Percentiles rank a stretch among this genome's conserved stretches.
These are phyloP conservation scores for Aureobasidium musti DNA, from an alignment of 2,329 filamentous ascomycete genomes.

Conservation along the genomic window DNA sequence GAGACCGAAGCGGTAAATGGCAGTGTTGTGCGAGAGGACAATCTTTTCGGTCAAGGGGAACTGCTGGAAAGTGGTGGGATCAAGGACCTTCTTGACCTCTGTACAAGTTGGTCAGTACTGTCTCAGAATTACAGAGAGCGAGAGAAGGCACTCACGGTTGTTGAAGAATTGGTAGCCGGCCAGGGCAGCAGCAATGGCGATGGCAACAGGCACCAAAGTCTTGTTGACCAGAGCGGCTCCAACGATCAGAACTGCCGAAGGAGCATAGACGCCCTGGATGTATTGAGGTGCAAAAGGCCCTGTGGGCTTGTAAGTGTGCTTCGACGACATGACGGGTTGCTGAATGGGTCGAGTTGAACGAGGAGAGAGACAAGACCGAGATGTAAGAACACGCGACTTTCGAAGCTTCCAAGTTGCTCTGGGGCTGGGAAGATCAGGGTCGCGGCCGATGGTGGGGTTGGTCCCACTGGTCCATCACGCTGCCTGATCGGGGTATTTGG, in stretches of 20 bases:
- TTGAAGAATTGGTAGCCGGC: constrained; percentile 71
- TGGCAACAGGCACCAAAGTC: constrained; percentile 73
- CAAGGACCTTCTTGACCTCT: constrained; percentile 81
- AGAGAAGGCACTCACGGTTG: constrained; percentile 59
- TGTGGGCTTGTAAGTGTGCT: constrained; percentile 35
- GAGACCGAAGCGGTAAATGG: constrained; percentile 96
- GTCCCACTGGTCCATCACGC: neutral
- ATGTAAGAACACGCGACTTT: constrained; percentile 37
- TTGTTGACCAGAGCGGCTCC: constrained; percentile 76
- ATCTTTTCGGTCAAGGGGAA: constrained; percentile 95
- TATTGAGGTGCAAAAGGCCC: constrained; percentile 62
- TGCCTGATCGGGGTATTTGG: neutral
- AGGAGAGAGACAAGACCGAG: constrained; percentile 31
- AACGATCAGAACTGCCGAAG: constrained; percentile 73
- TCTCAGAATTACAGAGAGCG: neutral
- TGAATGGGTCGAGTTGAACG: neutral
- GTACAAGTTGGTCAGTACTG: constrained; percentile 29
- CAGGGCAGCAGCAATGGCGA: constrained; percentile 65
- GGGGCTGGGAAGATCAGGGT: constrained; percentile 5
- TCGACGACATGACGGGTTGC: constrained; percentile 28
- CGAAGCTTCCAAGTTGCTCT: constrained; percentile 5
- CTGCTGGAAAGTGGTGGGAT: constrained; percentile 83
- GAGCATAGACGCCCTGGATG: constrained; percentile 79
- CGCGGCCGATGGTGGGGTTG: constrained; percentile 7
- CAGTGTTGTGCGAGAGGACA: constrained; percentile 94